Conservation (phyloP, 495 filamentous ascomycete genomes). For the Aspergillus nanangensis region DNA sequence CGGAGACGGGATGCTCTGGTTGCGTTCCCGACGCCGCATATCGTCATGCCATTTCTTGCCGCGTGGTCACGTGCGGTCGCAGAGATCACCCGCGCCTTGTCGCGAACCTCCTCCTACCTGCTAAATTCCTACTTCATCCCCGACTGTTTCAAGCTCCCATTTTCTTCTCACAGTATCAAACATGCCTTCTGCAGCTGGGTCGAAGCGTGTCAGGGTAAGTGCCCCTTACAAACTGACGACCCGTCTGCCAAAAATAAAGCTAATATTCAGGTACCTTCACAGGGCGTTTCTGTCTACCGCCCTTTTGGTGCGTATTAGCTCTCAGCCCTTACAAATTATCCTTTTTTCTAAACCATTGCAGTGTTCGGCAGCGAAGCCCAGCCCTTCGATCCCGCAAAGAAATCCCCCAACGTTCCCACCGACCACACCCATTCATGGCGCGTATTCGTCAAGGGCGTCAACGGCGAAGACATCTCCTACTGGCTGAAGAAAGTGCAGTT, state of each 20-base stretch:
- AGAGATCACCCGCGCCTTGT: not conserved
- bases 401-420: constrained; percentile 52
- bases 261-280: constrained; percentile 1
- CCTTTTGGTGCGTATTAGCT: constrained; percentile 54
- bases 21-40: too few relatives aligned
- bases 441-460: constrained; percentile 82
- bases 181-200: constrained; percentile 54
- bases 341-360: constrained; percentile 13
- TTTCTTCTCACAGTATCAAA: too few relatives aligned
- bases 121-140: too few relatives aligned
- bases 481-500: constrained; percentile 97
- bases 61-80: constrained; percentile 7
- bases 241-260: constrained; percentile 7
- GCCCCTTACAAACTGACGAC: not conserved
- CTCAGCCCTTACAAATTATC: not conserved
- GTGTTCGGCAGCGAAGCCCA: constrained; percentile 76
- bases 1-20: too few relatives aligned
- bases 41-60: constrained; percentile 8
- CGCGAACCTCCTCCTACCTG: not conserved
- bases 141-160: too few relatives aligned
- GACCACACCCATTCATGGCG: constrained; percentile 97
- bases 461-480: constrained; percentile 83
- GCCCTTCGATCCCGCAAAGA: constrained; percentile 66
- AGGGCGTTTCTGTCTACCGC: constrained; percentile 70
- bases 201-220: constrained; percentile 56